Percentiles rank a stretch among this genome's conserved stretches.
These are phyloP conservation scores for Astrocystis sublimbata DNA, from an alignment of 495 filamentous ascomycete species.

Conservation along the genomic window DNA sequence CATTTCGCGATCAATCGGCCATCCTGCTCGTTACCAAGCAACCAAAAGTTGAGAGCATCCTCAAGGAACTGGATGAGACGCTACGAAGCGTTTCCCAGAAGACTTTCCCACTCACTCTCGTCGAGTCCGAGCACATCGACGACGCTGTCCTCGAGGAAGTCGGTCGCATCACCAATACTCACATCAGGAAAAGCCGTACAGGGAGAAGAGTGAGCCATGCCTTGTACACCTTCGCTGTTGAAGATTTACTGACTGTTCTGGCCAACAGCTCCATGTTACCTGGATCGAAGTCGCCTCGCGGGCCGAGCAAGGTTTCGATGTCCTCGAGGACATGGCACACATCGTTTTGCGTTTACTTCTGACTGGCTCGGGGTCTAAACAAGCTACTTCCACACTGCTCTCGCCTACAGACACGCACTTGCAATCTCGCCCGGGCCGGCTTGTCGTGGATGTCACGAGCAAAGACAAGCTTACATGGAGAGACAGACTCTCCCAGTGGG, in stretches of 20 bases:
- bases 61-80: conserved; percentile 33
- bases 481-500: conserved; percentile 43
- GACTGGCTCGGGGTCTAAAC: conserved; percentile 33
- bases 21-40: conserved; percentile 40
- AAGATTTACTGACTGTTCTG: conserved; percentile 17
- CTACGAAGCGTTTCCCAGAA: conserved; percentile 8
- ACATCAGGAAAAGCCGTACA: conserved; percentile 30
- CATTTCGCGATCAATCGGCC: conserved; percentile 22
- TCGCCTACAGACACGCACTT: neutral
- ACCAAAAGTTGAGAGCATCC: conserved; percentile 31
- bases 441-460: conserved; percentile 26
- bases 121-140: conserved; percentile 24
- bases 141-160: conserved; percentile 39
- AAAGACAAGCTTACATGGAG: conserved; percentile 45
- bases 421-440: conserved; percentile 26
- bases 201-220: conserved; percentile 25
- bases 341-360: conserved; percentile 46
- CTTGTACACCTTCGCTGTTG: neutral
- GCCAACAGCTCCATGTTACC: conserved; percentile 33
- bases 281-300: conserved; percentile 38
- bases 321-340: conserved; percentile 36
- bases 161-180: conserved; percentile 44
- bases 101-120: conserved; percentile 15
- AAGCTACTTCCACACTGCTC: conserved; percentile 23
- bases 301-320: conserved; percentile 4